A percentile compares a stretch with the other conserved stretches of the same genome.
phyloP scores from a whole-genome alignment of 2,329 filamentous ascomycete species.

The Cladophialophora psammophila region DNA sequence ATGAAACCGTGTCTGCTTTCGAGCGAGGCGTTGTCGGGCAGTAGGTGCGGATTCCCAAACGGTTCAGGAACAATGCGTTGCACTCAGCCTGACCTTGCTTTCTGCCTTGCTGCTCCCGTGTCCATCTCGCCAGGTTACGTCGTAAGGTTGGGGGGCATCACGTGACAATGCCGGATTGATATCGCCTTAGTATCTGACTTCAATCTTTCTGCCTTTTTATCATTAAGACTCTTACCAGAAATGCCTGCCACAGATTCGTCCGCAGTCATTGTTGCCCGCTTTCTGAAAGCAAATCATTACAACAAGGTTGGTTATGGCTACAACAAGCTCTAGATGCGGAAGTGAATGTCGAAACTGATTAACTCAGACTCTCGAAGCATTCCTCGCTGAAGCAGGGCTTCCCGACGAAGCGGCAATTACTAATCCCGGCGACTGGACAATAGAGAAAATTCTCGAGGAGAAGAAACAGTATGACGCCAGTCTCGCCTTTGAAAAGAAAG shows the following conservation, averaged over 20 bases:
- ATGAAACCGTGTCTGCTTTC: not conserved
- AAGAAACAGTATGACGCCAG: constrained; percentile 66
- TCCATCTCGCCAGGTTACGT: not conserved
- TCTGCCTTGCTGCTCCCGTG: not conserved
- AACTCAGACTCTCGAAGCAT: constrained; percentile 62
- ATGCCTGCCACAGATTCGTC: constrained; percentile 41
- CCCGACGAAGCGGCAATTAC: constrained; percentile 56
- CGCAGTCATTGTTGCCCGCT: constrained; percentile 51
- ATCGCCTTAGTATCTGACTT: not conserved
- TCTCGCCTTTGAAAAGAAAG: constrained; percentile 63
- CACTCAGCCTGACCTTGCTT: not conserved
- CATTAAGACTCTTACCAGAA: constrained; percentile 5
- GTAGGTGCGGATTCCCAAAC: not conserved
- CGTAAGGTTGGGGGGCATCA: not conserved
- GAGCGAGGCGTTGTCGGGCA: constrained; percentile 10
- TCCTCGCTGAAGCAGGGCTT: constrained; percentile 64
- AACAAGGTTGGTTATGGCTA: constrained; percentile 39
- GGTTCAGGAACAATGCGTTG: not conserved
- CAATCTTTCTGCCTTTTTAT: not conserved
- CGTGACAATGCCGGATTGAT: not conserved
- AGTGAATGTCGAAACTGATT: not conserved
- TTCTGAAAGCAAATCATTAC: constrained; percentile 53
- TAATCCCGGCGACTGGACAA: constrained; percentile 56
- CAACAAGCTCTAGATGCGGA: not conserved
- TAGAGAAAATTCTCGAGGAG: constrained; percentile 67